Percentiles rank a stretch among this genome's conserved stretches.
phyloP scores from a whole-genome alignment of 106 monocot genomes.

The Apostasia shenzhenica region DNA sequence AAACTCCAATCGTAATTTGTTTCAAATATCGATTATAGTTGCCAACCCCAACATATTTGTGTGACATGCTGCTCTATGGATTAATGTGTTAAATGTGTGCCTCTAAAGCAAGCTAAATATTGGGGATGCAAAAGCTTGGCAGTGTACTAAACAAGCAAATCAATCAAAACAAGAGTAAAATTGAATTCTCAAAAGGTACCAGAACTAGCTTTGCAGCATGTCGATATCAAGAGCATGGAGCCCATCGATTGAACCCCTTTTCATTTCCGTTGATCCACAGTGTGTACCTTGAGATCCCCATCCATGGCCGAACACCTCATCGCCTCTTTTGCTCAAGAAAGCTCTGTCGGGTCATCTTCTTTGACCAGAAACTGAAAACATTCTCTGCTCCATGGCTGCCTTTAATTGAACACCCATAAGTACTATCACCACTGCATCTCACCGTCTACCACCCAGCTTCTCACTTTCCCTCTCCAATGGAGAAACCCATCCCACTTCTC shows the following conservation, averaged over 20 bases:
- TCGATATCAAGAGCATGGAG: constrained; percentile 1
- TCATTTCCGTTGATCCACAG: not conserved
- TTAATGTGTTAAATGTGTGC: constrained; percentile 4
- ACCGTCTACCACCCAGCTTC: not conserved
- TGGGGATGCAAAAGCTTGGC: not conserved
- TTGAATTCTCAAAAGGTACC: not conserved
- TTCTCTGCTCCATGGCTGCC: not conserved
- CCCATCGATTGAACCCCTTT: not conserved
- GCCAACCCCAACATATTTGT: no score
- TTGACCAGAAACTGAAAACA: not conserved
- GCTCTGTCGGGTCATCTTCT: constrained; percentile 3
- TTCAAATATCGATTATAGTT: no score
- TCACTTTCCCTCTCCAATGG: constrained; percentile 10
- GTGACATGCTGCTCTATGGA: not conserved
- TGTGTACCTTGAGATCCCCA: constrained; percentile 10
- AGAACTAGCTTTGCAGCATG: constrained; percentile 2
- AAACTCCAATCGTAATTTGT: no score
- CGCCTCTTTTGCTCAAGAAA: constrained; percentile 7
- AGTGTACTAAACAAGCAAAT: not conserved
- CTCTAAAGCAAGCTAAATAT: constrained; percentile 5
- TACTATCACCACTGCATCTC: not conserved
- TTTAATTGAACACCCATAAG: not conserved
- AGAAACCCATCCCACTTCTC: constrained; percentile 5
- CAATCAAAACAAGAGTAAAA: constrained; percentile 1
- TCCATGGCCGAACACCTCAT: constrained; percentile 4